A percentile compares a stretch with the other conserved stretches of the same genome.
phyloP scores from a whole-genome alignment of 441 rosid species.

The Arabidopsis hybrid region DNA sequence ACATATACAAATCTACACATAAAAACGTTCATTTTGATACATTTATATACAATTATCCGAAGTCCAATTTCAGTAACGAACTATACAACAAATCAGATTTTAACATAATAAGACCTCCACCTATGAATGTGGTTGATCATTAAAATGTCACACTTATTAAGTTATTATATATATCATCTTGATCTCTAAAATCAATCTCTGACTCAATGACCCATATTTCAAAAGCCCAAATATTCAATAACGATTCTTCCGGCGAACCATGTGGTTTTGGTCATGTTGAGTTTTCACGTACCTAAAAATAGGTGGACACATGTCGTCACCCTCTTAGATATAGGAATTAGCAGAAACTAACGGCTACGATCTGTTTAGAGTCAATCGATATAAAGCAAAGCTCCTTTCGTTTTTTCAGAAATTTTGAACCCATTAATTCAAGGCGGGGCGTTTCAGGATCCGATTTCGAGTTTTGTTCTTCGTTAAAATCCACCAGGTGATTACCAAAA shows the following conservation, averaged over 20 bases:
- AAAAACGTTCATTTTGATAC: background rate
- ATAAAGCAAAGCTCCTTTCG: constrained; percentile 19
- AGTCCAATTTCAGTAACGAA: background rate
- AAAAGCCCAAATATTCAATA: no score
- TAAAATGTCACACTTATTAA: no score
- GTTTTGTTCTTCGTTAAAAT: background rate
- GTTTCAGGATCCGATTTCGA: constrained; percentile 9
- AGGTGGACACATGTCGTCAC: constrained; percentile 27
- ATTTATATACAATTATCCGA: background rate
- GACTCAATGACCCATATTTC: no score
- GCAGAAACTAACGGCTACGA: constrained; percentile 20
- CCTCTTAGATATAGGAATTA: constrained; percentile 25
- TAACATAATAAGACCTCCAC: no score
- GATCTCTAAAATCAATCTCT: no score
- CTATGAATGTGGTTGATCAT: no score
- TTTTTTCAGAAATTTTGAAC: constrained; percentile 30
- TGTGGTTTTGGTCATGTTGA: background rate
- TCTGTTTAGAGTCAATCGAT: constrained; percentile 19
- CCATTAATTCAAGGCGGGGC: constrained; percentile 11
- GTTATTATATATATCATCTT: no score
- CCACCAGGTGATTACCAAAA: constrained; percentile 26
- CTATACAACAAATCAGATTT: background rate
- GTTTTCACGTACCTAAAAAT: constrained; percentile 17
- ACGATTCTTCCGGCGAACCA: constrained; percentile 30
- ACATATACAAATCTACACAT: background rate